Evolutionary conservation across 805 yeast genomes (phyloP).

Genomic region (Blastobotrys muscicola): DNA sequence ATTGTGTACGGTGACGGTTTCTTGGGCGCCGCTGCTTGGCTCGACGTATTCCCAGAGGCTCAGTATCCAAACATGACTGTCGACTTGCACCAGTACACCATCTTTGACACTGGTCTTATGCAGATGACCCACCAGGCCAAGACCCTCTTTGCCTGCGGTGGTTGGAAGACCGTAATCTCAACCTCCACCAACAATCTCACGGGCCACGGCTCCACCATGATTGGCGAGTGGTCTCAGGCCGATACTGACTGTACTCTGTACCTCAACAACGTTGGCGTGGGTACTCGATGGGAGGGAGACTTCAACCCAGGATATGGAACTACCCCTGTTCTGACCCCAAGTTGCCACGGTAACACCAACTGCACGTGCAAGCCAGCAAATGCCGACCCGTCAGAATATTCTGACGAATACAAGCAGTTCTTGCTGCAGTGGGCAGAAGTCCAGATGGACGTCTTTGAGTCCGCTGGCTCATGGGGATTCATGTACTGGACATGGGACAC

Average conservation of each 20-base stretch:
- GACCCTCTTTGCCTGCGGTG: slow-evolving; percentile 29
- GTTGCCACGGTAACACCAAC: slow-evolving; percentile 35
- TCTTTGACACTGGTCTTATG: slow-evolving; percentile 36
- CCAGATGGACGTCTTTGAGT: slow-evolving; percentile 68
- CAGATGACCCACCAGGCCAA: slow-evolving; percentile 25
- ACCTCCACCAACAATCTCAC: slow-evolving; percentile 45
- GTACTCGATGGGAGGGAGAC: slow-evolving; percentile 66
- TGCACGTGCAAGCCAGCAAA: slow-evolving; percentile 38
- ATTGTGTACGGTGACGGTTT: slow-evolving; percentile 73
- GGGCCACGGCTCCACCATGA: slow-evolving; percentile 53
- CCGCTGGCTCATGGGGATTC: slow-evolving; percentile 59
- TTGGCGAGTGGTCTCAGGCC: slow-evolving; percentile 83
- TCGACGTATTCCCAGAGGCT: slow-evolving; percentile 37
- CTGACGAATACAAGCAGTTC: slow-evolving; percentile 41
- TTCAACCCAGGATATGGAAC: slow-evolving; percentile 26
- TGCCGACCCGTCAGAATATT: slow-evolving; percentile 42
- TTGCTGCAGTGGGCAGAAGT: slow-evolving; percentile 67
- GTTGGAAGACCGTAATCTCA: slow-evolving; percentile 45
- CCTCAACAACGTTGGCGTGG: slow-evolving; percentile 72
- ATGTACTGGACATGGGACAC: slow-evolving; percentile 87
- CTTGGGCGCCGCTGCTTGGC: slow-evolving; percentile 51
- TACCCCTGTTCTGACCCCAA: slow-evolving; percentile 18
- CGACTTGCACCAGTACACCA: slow-evolving; percentile 85
- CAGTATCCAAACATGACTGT: slow-evolving; percentile 55
- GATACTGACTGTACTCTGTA: slow-evolving; percentile 78